phyloP scores from a whole-genome alignment of 192 early-diverging fungal genomes.

The Dimargaris xerosporica region DNA sequence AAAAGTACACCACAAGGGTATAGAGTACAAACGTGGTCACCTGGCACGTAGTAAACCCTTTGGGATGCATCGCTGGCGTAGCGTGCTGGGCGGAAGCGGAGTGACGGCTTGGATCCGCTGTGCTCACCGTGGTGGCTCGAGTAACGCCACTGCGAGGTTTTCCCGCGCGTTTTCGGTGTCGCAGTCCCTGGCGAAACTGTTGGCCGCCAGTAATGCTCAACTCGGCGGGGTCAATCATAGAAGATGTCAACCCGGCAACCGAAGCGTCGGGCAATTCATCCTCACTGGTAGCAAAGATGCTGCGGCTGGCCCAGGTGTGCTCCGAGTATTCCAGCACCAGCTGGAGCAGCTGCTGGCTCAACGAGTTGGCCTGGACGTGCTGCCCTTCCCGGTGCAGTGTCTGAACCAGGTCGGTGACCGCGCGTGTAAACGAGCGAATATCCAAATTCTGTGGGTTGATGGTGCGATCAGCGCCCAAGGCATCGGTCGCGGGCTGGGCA shows the following conservation, averaged over 20 bases:
- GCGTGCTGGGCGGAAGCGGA: neutral
- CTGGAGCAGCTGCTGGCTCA: conserved; percentile 1
- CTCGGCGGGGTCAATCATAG: neutral
- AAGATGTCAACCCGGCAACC: neutral
- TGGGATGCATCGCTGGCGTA: neutral
- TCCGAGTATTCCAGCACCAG: conserved; percentile 7
- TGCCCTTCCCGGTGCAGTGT: conserved; percentile 3
- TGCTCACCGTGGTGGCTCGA: neutral
- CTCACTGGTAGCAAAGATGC: neutral
- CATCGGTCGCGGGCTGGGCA: neutral
- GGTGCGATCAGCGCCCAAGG: neutral
- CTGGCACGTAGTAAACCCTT: conserved; percentile 5
- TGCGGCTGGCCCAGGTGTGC: neutral
- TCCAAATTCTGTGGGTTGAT: conserved; percentile 1
- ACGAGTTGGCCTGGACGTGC: conserved; percentile 1
- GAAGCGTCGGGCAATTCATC: neutral
- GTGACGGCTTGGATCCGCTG: neutral
- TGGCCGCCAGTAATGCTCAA: neutral
- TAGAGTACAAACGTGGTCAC: conserved; percentile 9
- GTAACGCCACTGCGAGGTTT: too few relatives aligned
- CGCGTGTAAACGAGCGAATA: neutral
- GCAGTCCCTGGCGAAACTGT: too few relatives aligned
- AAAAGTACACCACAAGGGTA: conserved; percentile 8
- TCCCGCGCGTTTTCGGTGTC: neutral
- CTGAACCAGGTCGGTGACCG: neutral